Evolutionary conservation across 495 filamentous ascomycete species (phyloP).

Genomic region (Physcia stellaris): DNA sequence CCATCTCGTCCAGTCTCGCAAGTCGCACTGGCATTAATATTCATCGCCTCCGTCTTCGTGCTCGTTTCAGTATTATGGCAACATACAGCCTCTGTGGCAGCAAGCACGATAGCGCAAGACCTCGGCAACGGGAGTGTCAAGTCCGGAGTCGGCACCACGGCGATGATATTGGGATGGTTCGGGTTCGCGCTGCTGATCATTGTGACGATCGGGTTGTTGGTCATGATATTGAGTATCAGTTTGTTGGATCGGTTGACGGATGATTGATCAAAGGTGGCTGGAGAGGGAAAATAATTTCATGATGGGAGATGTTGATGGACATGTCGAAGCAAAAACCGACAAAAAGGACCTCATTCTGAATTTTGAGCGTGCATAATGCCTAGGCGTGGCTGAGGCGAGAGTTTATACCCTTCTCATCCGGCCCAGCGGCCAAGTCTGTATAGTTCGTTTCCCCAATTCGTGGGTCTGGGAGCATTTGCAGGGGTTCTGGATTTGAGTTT

Average conservation of each 20-base stretch:
- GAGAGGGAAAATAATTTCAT: neutral
- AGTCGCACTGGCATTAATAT: slow-evolving; percentile 51
- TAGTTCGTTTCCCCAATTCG: too few relatives aligned
- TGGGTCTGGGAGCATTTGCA: too few relatives aligned
- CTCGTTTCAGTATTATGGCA: slow-evolving; percentile 57
- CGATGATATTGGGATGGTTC: slow-evolving; percentile 97
- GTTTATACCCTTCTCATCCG: too few relatives aligned
- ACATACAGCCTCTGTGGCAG: slow-evolving; percentile 89
- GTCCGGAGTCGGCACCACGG: slow-evolving; percentile 77
- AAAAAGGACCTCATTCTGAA: too few relatives aligned
- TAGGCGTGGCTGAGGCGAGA: neutral
- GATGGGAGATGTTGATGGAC: neutral
- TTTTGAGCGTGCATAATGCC: slow-evolving; percentile 1
- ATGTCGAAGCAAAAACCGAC: neutral
- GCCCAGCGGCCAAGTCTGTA: too few relatives aligned
- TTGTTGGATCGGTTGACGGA: slow-evolving; percentile 46
- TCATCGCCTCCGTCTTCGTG: slow-evolving; percentile 54
- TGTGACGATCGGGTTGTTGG: slow-evolving; percentile 82
- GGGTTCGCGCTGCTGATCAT: slow-evolving; percentile 83
- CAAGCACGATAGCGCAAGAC: slow-evolving; percentile 83
- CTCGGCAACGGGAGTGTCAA: slow-evolving; percentile 86
- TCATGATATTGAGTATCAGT: slow-evolving; percentile 88
- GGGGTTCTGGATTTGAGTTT: too few relatives aligned
- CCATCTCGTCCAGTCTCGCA: slow-evolving; percentile 56
- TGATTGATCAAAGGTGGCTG: slow-evolving; percentile 19